phyloP scores from a whole-genome alignment of 2,329 filamentous ascomycete species.

The Calonectria pseudoturangicola region DNA sequence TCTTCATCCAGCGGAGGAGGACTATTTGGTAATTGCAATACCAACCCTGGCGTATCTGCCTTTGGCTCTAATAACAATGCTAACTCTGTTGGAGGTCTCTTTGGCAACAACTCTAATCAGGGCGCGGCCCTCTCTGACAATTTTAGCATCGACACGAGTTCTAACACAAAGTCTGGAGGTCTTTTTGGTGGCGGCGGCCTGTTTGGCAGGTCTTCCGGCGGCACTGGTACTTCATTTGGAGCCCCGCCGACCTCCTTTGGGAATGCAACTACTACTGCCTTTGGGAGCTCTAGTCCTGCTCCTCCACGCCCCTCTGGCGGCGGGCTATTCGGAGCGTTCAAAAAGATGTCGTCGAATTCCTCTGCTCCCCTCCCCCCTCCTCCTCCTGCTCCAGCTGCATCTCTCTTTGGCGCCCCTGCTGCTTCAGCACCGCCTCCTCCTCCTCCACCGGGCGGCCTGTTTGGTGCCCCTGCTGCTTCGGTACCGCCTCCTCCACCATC shows the following conservation, averaged over 20 bases:
- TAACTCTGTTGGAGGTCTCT: too few relatives aligned
- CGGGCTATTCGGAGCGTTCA: not conserved
- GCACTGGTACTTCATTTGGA: too few relatives aligned
- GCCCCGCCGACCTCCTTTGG: too few relatives aligned
- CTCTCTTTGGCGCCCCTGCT: not conserved
- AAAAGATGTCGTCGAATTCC: not conserved
- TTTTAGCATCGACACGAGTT: too few relatives aligned
- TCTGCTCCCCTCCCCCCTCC: slow-evolving; percentile 1
- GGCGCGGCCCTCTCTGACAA: too few relatives aligned
- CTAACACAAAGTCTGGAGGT: too few relatives aligned
- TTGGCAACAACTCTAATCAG: not conserved
- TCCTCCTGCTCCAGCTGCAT: not conserved
- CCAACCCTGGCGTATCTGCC: too few relatives aligned
- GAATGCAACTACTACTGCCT: not conserved
- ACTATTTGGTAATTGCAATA: not conserved
- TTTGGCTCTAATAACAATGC: too few relatives aligned
- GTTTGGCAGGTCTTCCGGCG: too few relatives aligned
- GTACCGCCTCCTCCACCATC: not conserved
- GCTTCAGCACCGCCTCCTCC: not conserved
- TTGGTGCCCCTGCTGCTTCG: not conserved
- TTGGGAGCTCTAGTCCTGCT: not conserved
- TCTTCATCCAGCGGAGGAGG: not conserved
- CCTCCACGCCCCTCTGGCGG: not conserved
- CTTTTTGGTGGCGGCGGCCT: too few relatives aligned
- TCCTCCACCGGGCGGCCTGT: not conserved